Evolutionary conservation across 1,284 basidiomycete species (phyloP), one percentile per base, ranked within the genome.

Genomic region (Tylopilus orsonianus): DNA sequence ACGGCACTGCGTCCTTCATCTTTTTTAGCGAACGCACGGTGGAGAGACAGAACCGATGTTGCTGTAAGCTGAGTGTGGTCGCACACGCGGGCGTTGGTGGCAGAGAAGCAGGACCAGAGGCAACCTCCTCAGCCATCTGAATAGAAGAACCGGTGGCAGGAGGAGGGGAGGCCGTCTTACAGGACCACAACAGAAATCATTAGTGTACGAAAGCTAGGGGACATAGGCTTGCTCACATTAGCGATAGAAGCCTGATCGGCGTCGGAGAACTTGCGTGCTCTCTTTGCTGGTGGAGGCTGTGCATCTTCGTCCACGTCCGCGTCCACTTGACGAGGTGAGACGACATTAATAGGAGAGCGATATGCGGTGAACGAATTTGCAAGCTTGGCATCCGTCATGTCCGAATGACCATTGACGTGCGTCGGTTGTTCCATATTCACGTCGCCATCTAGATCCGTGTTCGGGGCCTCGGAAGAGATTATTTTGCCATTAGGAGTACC

Each of bases 21-120:
- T 91, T 94, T 76, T 93, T 96, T 61, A 99, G 71, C 23, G 82
- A 80, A 44, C 92, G 87, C 40, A 98, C 70, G 2, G 88, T 87
- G 8, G 85, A 88, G 49, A 83, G 71, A 53, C 87, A 85, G 66
- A 92, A 94, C 44, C 91, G 89, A 67, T 86, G 85, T 67, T 99
- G 96, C 2, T 77, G 74, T 16, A 67, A 48, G 50, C 73, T 81
- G 50, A 87, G 62, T 2, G 76, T 80, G 1, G 77, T 70, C 2
- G 71, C 63, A 10, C 68, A 68, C 2, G 44, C 59, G 56, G 49
- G 71, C 22, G 66, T 65, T 35, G 69, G 63, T 38, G 75, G 70
- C 3, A 59, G 64, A 7, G 75, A 71, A 12, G 70, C 70, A 24
- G 69, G 67, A 33, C 67, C 65, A 26, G 66, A 57, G 36, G 65